Evolutionary conservation across 768 basidiomycete species (phyloP).

Genomic region (Hortiboletus campestris): DNA sequence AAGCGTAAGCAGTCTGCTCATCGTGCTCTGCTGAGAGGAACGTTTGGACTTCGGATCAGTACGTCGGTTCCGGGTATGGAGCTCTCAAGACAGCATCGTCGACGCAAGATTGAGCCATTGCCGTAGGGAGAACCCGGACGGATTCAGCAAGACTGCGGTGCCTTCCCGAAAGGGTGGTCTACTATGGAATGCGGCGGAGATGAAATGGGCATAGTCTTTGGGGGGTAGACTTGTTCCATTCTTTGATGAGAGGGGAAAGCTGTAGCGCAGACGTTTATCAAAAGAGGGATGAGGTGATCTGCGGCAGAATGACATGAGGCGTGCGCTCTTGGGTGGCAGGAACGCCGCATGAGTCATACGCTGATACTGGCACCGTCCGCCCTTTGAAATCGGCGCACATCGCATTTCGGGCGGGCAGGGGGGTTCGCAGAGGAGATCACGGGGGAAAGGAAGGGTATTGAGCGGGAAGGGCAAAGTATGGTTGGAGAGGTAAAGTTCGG

Average conservation of each 20-base stretch:
- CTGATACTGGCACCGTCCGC: constrained; percentile 7
- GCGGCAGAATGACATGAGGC: constrained; percentile 20
- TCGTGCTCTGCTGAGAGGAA: neutral
- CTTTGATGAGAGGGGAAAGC: constrained; percentile 8
- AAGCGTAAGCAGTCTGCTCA: neutral
- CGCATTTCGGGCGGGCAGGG: constrained; percentile 3
- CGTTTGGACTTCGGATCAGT: constrained; percentile 11
- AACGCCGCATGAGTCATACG: constrained; percentile 16
- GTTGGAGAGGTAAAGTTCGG: neutral
- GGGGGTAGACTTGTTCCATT: constrained; percentile 19
- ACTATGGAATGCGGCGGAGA: constrained; percentile 27
- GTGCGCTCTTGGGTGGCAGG: constrained; percentile 1
- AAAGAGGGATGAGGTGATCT: constrained; percentile 21
- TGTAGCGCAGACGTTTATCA: constrained; percentile 10
- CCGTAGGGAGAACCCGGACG: constrained; percentile 28
- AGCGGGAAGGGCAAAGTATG: constrained; percentile 4
- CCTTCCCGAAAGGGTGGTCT: constrained; percentile 19
- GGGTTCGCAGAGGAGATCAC: constrained; percentile 7
- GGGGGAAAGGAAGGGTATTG: neutral
- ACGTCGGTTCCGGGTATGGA: constrained; percentile 20
- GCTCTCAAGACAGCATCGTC: neutral
- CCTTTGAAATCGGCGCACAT: constrained; percentile 17
- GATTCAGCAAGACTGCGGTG: constrained; percentile 15
- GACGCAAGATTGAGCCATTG: constrained; percentile 5
- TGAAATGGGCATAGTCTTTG: constrained; percentile 23